Conservation (phyloP, 2,329 filamentous ascomycete genomes). For the Aspergillus vadensis region DNA sequence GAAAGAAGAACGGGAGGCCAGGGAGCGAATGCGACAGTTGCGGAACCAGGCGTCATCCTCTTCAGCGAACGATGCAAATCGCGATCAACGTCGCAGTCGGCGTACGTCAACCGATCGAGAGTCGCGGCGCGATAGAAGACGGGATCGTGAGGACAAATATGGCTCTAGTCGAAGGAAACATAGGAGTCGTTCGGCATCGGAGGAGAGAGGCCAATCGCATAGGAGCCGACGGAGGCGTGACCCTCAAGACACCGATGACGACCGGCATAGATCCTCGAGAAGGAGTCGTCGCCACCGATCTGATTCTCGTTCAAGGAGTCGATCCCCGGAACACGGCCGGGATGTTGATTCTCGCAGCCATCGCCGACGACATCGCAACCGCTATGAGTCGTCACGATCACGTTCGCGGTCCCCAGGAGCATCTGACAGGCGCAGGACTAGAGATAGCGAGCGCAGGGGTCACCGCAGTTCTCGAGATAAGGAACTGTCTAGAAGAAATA, state of each 20-base stretch:
- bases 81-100: constrained; percentile 30
- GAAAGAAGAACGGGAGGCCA: constrained; percentile 79
- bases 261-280: constrained; percentile 21
- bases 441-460: constrained; percentile 15
- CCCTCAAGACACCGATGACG: constrained; percentile 20
- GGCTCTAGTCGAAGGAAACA: constrained; percentile 32
- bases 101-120: constrained; percentile 20
- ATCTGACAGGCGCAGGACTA: constrained; percentile 19
- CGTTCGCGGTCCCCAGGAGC: constrained; percentile 22
- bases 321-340: constrained; percentile 20
- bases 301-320: constrained; percentile 26
- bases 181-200: constrained; percentile 30
- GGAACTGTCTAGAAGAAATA: constrained; percentile 8
- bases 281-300: constrained; percentile 20
- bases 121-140: constrained; percentile 25
- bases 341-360: constrained; percentile 15
- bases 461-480: constrained; percentile 5
- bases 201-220: constrained; percentile 27
- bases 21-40: constrained; percentile 67
- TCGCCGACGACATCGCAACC: constrained; percentile 18
- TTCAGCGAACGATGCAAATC: constrained; percentile 33
- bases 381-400: constrained; percentile 25
- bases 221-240: constrained; percentile 28
- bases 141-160: constrained; percentile 25
- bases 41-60: constrained; percentile 38